Conservation (phyloP, 164 flowering plant genomes). For the Protea cynaroides region DNA sequence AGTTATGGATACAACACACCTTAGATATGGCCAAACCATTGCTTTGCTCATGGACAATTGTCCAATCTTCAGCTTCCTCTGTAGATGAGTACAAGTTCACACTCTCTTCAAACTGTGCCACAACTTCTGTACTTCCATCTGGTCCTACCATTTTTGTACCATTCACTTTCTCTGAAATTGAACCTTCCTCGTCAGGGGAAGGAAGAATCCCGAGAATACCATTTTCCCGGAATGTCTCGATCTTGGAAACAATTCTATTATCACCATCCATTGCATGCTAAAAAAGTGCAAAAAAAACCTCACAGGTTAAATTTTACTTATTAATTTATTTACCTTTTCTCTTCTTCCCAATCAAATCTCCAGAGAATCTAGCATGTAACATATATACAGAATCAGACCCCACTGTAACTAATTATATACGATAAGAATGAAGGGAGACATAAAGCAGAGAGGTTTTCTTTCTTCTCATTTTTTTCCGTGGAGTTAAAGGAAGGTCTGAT, state of each 20-base stretch:
- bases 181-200: slow-evolving; percentile 14
- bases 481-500: no score
- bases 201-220: slow-evolving; percentile 26
- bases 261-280: slow-evolving; percentile 45
- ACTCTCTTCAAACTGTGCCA: slow-evolving; percentile 19
- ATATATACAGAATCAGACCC: no score
- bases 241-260: slow-evolving; percentile 18
- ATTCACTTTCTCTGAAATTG: slow-evolving; percentile 17
- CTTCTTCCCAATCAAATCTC: slow-evolving; percentile 1
- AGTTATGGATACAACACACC: slow-evolving; percentile 19
- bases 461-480: no score
- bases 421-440: no score
- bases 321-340: background rate
- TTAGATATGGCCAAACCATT: slow-evolving; percentile 26
- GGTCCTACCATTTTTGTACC: slow-evolving; percentile 17
- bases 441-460: no score
- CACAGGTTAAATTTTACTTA: background rate
- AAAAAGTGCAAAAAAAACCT: slow-evolving; percentile 19
- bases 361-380: background rate
- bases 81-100: slow-evolving; percentile 11
- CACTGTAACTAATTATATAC: no score
- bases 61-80: slow-evolving; percentile 20
- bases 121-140: slow-evolving; percentile 23
- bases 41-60: slow-evolving; percentile 16
- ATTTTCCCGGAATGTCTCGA: slow-evolving; percentile 30